Base-by-base conservation (phyloP, 306 rosid genomes). In the Castanospermum australe region DNA sequence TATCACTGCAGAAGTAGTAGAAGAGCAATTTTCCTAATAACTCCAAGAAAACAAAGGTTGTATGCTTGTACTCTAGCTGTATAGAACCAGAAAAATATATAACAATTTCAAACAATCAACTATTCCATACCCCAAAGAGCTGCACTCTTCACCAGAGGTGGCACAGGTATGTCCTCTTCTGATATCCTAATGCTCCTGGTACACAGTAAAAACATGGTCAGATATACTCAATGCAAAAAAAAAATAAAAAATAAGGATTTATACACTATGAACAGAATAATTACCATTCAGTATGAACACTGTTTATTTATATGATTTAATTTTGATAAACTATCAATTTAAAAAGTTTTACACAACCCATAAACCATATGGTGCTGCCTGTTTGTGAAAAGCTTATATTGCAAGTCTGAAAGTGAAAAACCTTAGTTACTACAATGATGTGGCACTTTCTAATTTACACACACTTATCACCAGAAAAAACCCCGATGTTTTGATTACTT, bases 151-250 rank as follows among this genome's bases (percentile, higher is more conserved):
- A 90, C 41, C 65, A 92, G 95, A 20, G 98, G 98, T 62, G 98
- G 97, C 80, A 94, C 97, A 17, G 97, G 98, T 80, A 94, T 78
- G 80, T 92, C 97, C 24, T 87, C 88, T 68, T 94, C 95, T 22
- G 97, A 92, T 89, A 83, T 91, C 75, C 80, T 92, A 73, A 94
- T 78, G 87, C 85, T 92, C 92, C 98, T 94, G 92, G 77, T 69
- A 74, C 66, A 30, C 32, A 54, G 35, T 14, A 79, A 69, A 32
- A 82, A n/a, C n/a, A 87, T 89, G 81, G 86, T 88, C 84, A 79
- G 86, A 87, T n/a, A n/a, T n/a, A n/a, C n/a, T n/a, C n/a, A n/a
- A n/a, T n/a, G n/a, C n/a, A n/a, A n/a, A n/a, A n/a, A 30, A 30
- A 2, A 30, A 30, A 30, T 2, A 71, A 18, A 71, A 70, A 21